Percentiles rank a stretch among this genome's conserved stretches.
Evolutionary conservation across 2,329 filamentous ascomycete species (phyloP).

Genomic region (Gyromitra esculenta): DNA sequence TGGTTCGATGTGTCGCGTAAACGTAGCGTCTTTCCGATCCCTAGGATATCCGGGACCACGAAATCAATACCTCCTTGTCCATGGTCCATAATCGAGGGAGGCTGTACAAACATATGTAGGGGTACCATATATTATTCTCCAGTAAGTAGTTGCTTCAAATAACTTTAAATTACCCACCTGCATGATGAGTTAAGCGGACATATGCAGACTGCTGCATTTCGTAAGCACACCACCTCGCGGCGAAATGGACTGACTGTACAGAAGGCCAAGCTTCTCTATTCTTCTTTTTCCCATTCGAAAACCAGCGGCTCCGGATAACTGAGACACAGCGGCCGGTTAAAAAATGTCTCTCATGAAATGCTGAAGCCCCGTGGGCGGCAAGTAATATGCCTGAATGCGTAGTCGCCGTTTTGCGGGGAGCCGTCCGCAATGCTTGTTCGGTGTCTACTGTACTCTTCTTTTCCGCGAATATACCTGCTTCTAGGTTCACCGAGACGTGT

Average conservation of each 20-base stretch:
- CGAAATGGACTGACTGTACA: slow-evolving; percentile 11
- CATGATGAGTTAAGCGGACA: slow-evolving; percentile 40
- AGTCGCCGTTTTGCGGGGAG: slow-evolving; percentile 10
- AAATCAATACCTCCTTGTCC: slow-evolving; percentile 15
- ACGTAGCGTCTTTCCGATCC: slow-evolving; percentile 4
- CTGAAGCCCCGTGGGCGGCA: background rate
- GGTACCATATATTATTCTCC: slow-evolving; percentile 17
- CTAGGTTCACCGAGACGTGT: background rate
- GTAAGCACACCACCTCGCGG: slow-evolving; percentile 33
- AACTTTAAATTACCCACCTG: slow-evolving; percentile 43
- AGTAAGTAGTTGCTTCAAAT: slow-evolving; percentile 27
- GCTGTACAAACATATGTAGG: slow-evolving; percentile 24
- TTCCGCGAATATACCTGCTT: background rate
- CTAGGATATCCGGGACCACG: slow-evolving; percentile 18
- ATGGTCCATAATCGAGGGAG: slow-evolving; percentile 14
- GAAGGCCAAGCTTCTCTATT: slow-evolving; percentile 3
- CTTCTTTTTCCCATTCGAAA: slow-evolving; percentile 15
- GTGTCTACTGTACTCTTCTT: background rate
- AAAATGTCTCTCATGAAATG: background rate
- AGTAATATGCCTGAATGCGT: background rate
- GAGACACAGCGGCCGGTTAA: slow-evolving; percentile 20
- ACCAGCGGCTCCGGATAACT: background rate
- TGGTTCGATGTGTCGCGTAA: slow-evolving; percentile 19
- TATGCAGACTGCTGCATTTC: slow-evolving; percentile 38
- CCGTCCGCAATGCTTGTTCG: background rate